Evolutionary conservation across 805 yeast genomes (phyloP).

Genomic region (Spathaspora passalidarum): DNA sequence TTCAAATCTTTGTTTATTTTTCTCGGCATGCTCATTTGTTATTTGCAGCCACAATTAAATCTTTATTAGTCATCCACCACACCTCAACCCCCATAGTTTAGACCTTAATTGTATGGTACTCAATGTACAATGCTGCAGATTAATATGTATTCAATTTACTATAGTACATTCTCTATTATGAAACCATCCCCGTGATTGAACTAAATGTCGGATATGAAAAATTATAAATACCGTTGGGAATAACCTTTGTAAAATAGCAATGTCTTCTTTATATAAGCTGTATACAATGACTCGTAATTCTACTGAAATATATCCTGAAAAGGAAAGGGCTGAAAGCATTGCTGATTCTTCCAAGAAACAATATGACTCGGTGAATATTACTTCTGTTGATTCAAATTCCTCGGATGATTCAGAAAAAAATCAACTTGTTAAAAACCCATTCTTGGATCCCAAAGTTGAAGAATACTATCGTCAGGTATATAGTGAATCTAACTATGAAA

Average conservation of each 20-base stretch:
- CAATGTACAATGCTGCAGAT: too few relatives aligned
- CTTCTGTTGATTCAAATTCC: constrained; percentile 1
- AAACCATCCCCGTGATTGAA: too few relatives aligned
- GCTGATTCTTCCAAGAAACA: not conserved
- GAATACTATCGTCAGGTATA: constrained; percentile 12
- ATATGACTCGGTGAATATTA: constrained; percentile 1
- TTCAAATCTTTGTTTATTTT: not conserved
- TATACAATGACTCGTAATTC: too few relatives aligned
- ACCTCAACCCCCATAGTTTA: not conserved
- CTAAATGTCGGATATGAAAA: too few relatives aligned
- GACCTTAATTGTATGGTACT: too few relatives aligned
- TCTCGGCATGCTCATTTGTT: not conserved
- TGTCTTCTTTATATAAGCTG: too few relatives aligned
- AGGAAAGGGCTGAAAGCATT: not conserved
- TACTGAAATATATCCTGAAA: too few relatives aligned
- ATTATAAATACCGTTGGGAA: too few relatives aligned
- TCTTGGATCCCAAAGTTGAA: constrained; percentile 7
- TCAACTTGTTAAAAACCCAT: not conserved
- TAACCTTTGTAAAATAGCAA: too few relatives aligned
- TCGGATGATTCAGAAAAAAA: constrained; percentile 1
- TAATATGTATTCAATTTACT: too few relatives aligned
- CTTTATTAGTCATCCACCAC: not conserved
- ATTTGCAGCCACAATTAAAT: not conserved
- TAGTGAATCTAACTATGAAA: constrained; percentile 45
- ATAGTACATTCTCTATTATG: too few relatives aligned